Percentiles rank a stretch among this genome's conserved stretches.
phyloP scores from a whole-genome alignment of 2,329 filamentous ascomycete genomes.

The Apiospora sp. region DNA sequence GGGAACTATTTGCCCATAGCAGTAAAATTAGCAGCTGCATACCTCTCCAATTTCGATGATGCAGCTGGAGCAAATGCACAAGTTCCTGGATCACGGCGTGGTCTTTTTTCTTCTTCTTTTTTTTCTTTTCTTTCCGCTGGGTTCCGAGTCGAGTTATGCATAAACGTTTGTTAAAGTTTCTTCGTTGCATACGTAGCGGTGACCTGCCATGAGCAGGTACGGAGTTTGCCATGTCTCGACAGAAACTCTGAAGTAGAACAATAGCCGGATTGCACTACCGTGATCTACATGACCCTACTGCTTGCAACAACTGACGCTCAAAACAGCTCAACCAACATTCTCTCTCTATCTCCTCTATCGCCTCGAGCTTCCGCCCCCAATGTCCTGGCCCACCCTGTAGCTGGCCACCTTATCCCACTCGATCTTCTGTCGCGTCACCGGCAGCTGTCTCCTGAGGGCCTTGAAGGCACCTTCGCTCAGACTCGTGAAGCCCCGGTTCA shows the following conservation, averaged over 20 bases:
- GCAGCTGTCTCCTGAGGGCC: slow-evolving; percentile 87
- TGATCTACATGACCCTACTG: neutral
- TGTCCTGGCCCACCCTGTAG: slow-evolving; percentile 85
- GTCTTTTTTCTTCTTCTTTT: too few species aligned
- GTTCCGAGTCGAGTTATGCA: neutral
- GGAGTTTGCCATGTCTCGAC: slow-evolving; percentile 11
- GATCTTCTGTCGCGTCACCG: slow-evolving; percentile 97
- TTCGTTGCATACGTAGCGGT: neutral
- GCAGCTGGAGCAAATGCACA: neutral
- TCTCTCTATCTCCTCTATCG: slow-evolving; percentile 46
- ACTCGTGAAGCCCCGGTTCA: slow-evolving; percentile 88
- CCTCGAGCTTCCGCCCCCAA: slow-evolving; percentile 71
- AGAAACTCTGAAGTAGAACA: slow-evolving; percentile 19
- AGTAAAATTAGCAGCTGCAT: neutral
- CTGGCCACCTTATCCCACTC: slow-evolving; percentile 99
- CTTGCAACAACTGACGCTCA: neutral
- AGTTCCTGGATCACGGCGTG: neutral
- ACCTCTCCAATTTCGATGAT: neutral
- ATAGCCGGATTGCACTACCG: neutral
- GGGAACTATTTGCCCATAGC: slow-evolving; percentile 6
- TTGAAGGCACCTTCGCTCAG: slow-evolving; percentile 97
- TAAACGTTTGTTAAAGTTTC: neutral
- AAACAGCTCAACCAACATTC: neutral
- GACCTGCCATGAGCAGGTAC: slow-evolving; percentile 11
- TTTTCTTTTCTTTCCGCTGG: too few species aligned